phyloP scores from a whole-genome alignment of 1,139 yeast species.

The Protomyces macrosporus region DNA sequence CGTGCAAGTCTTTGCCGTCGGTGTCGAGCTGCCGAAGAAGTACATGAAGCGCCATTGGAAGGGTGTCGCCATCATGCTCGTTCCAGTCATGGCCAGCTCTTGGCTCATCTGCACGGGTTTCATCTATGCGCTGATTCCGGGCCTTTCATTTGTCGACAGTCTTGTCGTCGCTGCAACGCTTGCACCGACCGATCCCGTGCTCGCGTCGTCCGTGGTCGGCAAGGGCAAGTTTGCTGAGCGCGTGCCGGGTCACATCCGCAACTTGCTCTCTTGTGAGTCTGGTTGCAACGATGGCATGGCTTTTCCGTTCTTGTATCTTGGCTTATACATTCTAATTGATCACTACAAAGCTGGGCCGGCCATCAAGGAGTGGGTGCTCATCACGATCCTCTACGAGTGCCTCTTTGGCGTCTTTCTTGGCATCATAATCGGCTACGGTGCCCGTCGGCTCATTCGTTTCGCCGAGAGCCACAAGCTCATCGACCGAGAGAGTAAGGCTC shows the following conservation, averaged over 20 bases:
- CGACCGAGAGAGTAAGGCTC: constrained; percentile 67
- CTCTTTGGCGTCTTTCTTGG: constrained; percentile 79
- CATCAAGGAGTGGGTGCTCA: constrained; percentile 58
- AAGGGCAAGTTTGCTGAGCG: constrained; percentile 95
- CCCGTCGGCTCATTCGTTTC: constrained; percentile 67
- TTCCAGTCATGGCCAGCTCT: constrained; percentile 92
- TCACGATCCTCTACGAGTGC: constrained; percentile 83
- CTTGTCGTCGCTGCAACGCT: constrained; percentile 84
- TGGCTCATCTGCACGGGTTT: constrained; percentile 87
- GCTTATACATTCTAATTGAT: constrained; percentile 46
- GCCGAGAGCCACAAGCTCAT: constrained; percentile 72
- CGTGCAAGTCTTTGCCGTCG: constrained; percentile 93
- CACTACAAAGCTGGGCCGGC: constrained; percentile 26
- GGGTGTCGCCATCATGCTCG: constrained; percentile 67
- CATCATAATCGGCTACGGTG: constrained; percentile 63
- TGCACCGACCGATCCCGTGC: constrained; percentile 95
- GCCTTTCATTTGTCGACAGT: constrained; percentile 69
- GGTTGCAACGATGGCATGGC: constrained; percentile 99
- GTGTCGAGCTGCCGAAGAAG: constrained; percentile 90
- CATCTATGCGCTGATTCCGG: constrained; percentile 78
- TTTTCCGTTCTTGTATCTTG: constrained; percentile 81
- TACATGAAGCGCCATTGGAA: constrained; percentile 89
- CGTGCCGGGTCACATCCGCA: constrained; percentile 94
- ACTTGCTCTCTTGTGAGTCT: constrained; percentile 83
- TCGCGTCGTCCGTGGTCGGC: constrained; percentile 98